Evolutionary conservation across 495 filamentous ascomycete genomes (phyloP).

Genomic region (Penicillium cosmopolitanum): DNA sequence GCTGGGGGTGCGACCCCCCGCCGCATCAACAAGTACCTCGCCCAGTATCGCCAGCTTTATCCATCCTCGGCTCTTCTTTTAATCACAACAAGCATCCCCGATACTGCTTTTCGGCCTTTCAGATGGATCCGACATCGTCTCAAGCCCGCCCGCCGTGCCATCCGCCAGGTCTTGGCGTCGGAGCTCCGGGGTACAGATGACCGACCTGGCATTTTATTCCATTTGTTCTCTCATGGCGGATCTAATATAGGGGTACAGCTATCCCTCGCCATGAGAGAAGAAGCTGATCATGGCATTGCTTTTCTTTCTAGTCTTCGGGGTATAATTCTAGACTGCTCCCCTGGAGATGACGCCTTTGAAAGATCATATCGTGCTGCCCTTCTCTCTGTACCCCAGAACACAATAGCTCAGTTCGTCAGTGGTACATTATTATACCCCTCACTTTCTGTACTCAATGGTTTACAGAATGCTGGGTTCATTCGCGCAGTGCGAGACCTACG

Average conservation of each 20-base stretch:
- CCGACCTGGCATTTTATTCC: constrained; percentile 26
- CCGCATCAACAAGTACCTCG: constrained; percentile 34
- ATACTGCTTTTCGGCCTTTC: constrained; percentile 24
- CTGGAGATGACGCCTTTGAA: constrained; percentile 32
- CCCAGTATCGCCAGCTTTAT: constrained; percentile 24
- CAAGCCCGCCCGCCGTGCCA: constrained; percentile 24
- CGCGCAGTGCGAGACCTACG: constrained; percentile 30
- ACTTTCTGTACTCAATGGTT: constrained; percentile 18
- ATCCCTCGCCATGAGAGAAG: constrained; percentile 27
- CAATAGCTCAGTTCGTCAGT: constrained; percentile 18
- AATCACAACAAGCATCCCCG: constrained; percentile 25
- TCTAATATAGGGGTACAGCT: constrained; percentile 31
- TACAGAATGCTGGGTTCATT: constrained; percentile 26
- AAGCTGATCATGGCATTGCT: constrained; percentile 10
- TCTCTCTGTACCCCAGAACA: constrained; percentile 19
- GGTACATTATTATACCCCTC: constrained; percentile 29
- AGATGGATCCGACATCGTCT: constrained; percentile 24
- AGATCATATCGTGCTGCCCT: constrained; percentile 29
- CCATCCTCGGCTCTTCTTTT: constrained; percentile 31
- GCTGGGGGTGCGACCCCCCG: constrained; percentile 33
- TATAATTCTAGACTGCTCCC: constrained; percentile 37
- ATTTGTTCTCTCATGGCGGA: constrained; percentile 38
- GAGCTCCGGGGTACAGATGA: constrained; percentile 3
- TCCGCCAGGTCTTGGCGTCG: constrained; percentile 20
- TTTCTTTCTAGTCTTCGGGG: constrained; percentile 20